Percentiles rank a stretch among this genome's conserved stretches.
Evolutionary conservation across 495 filamentous ascomycete species (phyloP).

Genomic region (Alectoria sarmentosa): DNA sequence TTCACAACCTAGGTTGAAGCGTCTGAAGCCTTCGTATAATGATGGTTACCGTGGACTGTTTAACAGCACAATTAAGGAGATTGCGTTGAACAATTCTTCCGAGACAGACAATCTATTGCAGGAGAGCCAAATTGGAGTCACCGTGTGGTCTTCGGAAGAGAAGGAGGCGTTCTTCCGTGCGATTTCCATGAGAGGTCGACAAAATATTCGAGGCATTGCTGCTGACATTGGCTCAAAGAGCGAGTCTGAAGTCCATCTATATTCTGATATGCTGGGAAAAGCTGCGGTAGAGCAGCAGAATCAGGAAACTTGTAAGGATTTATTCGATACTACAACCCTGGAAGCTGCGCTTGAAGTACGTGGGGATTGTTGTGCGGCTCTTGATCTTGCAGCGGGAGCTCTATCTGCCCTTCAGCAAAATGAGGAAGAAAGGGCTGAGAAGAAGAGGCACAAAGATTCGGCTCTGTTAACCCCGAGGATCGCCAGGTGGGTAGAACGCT

Average conservation of each 20-base stretch:
- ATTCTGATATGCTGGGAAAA: slow-evolving; percentile 53
- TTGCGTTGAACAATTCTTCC: slow-evolving; percentile 20
- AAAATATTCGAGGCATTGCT: slow-evolving; percentile 55
- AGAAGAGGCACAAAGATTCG: slow-evolving; percentile 44
- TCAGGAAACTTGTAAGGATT: slow-evolving; percentile 24
- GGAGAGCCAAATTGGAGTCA: slow-evolving; percentile 56
- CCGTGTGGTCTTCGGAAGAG: slow-evolving; percentile 62
- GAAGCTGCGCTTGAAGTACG: slow-evolving; percentile 71
- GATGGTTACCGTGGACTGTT: slow-evolving; percentile 52
- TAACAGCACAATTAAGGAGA: slow-evolving; percentile 46
- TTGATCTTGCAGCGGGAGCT: slow-evolving; percentile 61
- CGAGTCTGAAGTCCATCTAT: slow-evolving; percentile 63
- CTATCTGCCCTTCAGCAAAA: slow-evolving; percentile 51
- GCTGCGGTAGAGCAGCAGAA: slow-evolving; percentile 35
- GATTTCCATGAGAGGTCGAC: slow-evolving; percentile 54
- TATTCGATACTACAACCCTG: slow-evolving; percentile 38
- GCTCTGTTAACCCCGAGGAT: slow-evolving; percentile 47
- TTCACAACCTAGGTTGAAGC: slow-evolving; percentile 26
- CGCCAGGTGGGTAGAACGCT: slow-evolving; percentile 36
- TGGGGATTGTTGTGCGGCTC: slow-evolving; percentile 51
- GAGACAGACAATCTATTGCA: slow-evolving; percentile 22
- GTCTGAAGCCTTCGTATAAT: slow-evolving; percentile 36
- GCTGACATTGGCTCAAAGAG: slow-evolving; percentile 61
- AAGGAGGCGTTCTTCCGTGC: slow-evolving; percentile 62
- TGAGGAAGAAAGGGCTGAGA: slow-evolving; percentile 48